Evolutionary conservation across 371 early-diverging fungal genomes (phyloP), one percentile per base, ranked within the genome.

Genomic region (Capillidium rhysosporum): DNA sequence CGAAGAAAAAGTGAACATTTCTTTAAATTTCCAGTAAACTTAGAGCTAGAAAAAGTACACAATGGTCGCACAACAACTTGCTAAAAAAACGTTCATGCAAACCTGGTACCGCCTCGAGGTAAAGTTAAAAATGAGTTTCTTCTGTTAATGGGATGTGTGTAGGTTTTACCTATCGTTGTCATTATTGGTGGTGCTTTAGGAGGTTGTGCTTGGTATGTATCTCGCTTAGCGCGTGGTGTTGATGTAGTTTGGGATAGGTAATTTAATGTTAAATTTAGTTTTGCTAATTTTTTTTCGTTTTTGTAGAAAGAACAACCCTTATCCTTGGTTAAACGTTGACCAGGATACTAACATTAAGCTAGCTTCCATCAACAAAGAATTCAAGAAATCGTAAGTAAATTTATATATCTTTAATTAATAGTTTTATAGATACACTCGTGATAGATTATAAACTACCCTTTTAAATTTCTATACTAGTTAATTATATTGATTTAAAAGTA

Each of bases 331-430:
- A 60, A 58, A 74, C 58, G 70, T 78, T 61, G 61, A 77, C 66
- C 71, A 70, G 62, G 65, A 75, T 64, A 66, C 72, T 65, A 78
- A 72, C 63, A 60, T 70, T 65, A 80, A 80, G 76, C 55, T 79
- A 21, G 55, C 70, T 58, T 69, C 75, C 59, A 69, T 70, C 60
- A 67, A 59, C 61, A 66, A 64, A 38, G 57, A 43, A 14, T 46
- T 46, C 46, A 9, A 9, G 10, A 25, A 24, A 24, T 46, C 46
- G 46, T 46, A 24, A 46, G 4, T 41, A 3, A n/a, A n/a, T n/a
- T 18, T 18, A 3, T 41, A n/a, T 41, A 9, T 41, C n/a, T n/a
- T 41, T 5, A 41, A n/a, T n/a, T 41, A 41, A 20, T n/a, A n/a
- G 41, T 41, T 41, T 41, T 41, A n/a, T 41, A 41, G 10, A n/a